Evolutionary conservation across 768 basidiomycete genomes (phyloP).

Genomic region (Mycena metata): DNA sequence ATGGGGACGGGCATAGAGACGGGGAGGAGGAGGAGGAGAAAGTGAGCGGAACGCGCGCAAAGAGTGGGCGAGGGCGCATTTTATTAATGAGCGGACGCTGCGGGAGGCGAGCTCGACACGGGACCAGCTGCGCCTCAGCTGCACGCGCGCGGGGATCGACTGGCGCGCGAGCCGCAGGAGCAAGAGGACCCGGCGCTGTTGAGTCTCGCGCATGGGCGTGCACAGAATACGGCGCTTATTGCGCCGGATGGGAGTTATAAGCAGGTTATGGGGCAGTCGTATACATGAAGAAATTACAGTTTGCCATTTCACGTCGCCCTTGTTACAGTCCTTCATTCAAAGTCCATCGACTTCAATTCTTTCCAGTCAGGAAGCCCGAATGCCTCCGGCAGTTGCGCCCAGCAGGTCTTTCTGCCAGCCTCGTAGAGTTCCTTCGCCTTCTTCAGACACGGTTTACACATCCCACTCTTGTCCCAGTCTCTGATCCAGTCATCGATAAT

Average conservation of each 20-base stretch:
- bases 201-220: slow-evolving; percentile 81
- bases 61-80: slow-evolving; percentile 90
- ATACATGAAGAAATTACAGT: not conserved
- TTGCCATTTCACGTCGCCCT: too few relatives aligned
- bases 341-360: slow-evolving; percentile 19
- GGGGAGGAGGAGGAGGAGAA: slow-evolving; percentile 30
- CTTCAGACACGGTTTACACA: slow-evolving; percentile 2
- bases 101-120: slow-evolving; percentile 83
- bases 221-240: slow-evolving; percentile 86
- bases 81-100: slow-evolving; percentile 85
- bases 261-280: slow-evolving; percentile 76
- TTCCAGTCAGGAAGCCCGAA: slow-evolving; percentile 26
- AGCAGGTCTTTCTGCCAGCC: slow-evolving; percentile 4
- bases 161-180: slow-evolving; percentile 70
- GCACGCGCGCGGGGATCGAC: slow-evolving; percentile 72
- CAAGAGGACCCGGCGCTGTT: slow-evolving; percentile 77
- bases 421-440: slow-evolving; percentile 4
- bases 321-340: slow-evolving; percentile 25
- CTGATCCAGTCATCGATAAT: too few relatives aligned
- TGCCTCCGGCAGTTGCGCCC: slow-evolving; percentile 9
- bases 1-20: slow-evolving; percentile 46
- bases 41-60: slow-evolving; percentile 50
- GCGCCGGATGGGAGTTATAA: slow-evolving; percentile 92
- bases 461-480: too few relatives aligned
- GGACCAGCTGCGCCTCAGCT: slow-evolving; percentile 80